Base-by-base conservation (phyloP, 2,329 filamentous ascomycete genomes). In the Fusarium sp. region DNA sequence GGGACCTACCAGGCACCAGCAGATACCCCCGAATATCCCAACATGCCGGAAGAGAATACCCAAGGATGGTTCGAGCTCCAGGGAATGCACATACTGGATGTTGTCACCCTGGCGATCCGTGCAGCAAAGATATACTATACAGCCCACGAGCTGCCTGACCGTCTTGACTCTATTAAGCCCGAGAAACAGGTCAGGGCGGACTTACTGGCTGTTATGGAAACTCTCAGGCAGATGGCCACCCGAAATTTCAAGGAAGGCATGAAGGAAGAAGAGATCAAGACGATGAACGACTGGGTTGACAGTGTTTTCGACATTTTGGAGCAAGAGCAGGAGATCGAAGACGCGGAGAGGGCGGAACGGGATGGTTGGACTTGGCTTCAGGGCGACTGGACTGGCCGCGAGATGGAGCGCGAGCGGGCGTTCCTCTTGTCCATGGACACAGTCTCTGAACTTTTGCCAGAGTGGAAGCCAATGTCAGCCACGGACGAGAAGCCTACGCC, bases 121-220 rank as follows among this genome's bases (percentile, higher is more conserved):
- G 94, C 95, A 2, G 96, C 96, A 51, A 97, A 96, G 80, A 90
- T 96, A 74, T 99, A 98, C 81, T 98, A 99, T 80, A 97, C 94
- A 0, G 88, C 93, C 6, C 96, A 98, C 76, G 92, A 96, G 74
- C 86, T 94, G 53, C 93, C 94, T 2, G 91, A 96, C 71, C 90
- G 92, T 37, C 83, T 98, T 19, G 93, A 96, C 74, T 83, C 91
- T 28, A 96, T 98, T 79, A 94, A 93, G 78, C 89, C 93, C 1
- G 96, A 99, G 78, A 92, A 91, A 66, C 87, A 92, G 69, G 91
- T 99, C 47, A 90, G 96, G 41, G 85, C 91, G 50, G 95, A 98
- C 73, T 83, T 98, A 10, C 87, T 97, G 40, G 87, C 89, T 57
- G 92, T 97, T 41, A 89, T 99, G 78, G 96, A 99, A 71, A 90